Evolutionary conservation across 2,329 filamentous ascomycete genomes (phyloP).

Genomic region (Ascochyta rabiei): DNA sequence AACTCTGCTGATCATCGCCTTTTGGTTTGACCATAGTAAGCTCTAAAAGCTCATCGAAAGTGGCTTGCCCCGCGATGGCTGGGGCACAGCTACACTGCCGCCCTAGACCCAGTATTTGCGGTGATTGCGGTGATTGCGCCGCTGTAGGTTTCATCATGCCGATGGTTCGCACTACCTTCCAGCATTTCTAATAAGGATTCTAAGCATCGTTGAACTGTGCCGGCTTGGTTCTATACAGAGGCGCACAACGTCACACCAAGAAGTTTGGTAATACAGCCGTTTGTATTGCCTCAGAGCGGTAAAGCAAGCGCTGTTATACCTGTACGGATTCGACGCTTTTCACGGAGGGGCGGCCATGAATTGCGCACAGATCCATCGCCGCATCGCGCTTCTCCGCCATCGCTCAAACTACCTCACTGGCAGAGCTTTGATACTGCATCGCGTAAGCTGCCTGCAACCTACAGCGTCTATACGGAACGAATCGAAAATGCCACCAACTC

Average conservation of each 20-base stretch:
- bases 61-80: not conserved
- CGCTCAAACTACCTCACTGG: constrained; percentile 2
- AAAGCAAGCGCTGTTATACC: constrained; percentile 1
- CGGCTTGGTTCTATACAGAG: not conserved
- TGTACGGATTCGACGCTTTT: constrained; percentile 1
- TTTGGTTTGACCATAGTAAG: constrained; percentile 1
- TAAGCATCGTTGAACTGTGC: not conserved
- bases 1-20: not conserved
- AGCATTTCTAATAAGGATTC: not conserved
- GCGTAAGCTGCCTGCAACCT: not conserved
- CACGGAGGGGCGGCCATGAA: not conserved
- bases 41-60: not conserved
- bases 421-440: not conserved
- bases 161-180: not conserved
- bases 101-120: constrained; percentile 1
- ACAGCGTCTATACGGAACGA: not conserved
- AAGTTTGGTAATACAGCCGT: not conserved
- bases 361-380: constrained; percentile 4
- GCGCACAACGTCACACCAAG: not conserved
- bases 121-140: not conserved
- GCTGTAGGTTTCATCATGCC: constrained; percentile 1
- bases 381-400: constrained; percentile 5
- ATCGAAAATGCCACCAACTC: constrained; percentile 2
- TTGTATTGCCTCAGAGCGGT: not conserved
- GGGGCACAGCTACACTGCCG: constrained; percentile 2